Conservation (phyloP, 179 eudicot species). For the Beta corolliflora region DNA sequence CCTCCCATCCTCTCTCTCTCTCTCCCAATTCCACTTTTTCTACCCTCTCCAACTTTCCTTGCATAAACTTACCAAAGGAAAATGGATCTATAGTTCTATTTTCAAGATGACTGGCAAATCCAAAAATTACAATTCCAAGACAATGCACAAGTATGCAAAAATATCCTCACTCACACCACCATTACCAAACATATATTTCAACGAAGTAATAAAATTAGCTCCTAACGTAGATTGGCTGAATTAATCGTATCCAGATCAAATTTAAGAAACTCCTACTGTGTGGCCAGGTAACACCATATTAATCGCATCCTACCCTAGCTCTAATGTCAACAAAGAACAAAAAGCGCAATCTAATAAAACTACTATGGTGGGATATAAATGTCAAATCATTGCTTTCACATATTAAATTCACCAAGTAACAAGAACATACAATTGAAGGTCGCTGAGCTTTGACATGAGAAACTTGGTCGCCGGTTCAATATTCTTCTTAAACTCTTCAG, state of each 20-base stretch:
- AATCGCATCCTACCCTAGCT: no score
- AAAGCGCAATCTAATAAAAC: background rate
- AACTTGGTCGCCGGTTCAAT: slow-evolving; percentile 65
- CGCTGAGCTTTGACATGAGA: slow-evolving; percentile 67
- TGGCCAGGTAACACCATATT: no score
- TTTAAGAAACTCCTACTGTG: background rate
- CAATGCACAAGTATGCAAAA: background rate
- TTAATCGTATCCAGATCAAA: background rate
- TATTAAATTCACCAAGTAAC: background rate
- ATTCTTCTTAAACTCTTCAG: slow-evolving; percentile 61
- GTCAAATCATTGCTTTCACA: no score
- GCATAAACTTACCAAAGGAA: no score
- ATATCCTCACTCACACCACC: background rate
- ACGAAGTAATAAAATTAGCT: no score
- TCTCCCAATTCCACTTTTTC: no score
- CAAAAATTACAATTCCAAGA: no score
- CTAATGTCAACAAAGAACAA: background rate
- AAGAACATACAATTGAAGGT: slow-evolving; percentile 75
- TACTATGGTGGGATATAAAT: background rate
- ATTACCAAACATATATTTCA: background rate
- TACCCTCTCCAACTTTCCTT: no score
- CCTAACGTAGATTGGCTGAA: background rate
- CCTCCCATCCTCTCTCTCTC: no score
- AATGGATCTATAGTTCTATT: no score
- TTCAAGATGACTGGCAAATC: no score